Base-by-base conservation (phyloP, 805 yeast species). In the Saturnispora zaruensis region DNA sequence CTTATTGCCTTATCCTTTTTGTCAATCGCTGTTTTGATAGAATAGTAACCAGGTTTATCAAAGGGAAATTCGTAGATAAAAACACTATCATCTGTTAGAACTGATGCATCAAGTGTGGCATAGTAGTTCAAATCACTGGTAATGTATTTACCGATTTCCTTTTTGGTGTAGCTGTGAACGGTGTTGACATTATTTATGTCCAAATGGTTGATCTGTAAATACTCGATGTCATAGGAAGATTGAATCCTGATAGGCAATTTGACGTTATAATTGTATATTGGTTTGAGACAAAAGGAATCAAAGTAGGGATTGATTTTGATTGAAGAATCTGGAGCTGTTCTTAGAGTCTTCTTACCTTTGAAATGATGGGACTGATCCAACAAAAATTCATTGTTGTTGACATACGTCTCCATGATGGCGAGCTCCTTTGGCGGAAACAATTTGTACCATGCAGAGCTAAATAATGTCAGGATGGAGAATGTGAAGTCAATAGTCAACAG, bases 281-380 rank as follows among this genome's bases (percentile, higher is more conserved):
- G 55, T 16, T 77, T 76, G 41, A 84, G 56, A 67, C 99, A 93
- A 53, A 75, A 76, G 4, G 78, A 72, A 26, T 77, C 79, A 45
- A 73, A 77, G 57, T 79, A 77, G 3, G 96, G 96, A 55, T 90
- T 88, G 57, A 93, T 68, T 59, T 74, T 72, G 4, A 95, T 96
- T 0, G 95, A 83, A 41, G 95, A 84, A 66, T 91, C 97, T 0
- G 99, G 98, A 33, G 93, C 70, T 53, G 86, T 85, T 60, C 90
- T 85, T 53, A 93, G 83, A 0, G 90, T 85, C 60, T 87, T 86
- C 41, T 80, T 81, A 41, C 99, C 99, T 59, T 79, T 84, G 63
- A 90, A 84, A 64, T 89, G 95, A 2, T 77, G 61, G 21, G 77
- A 70, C 58, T 74, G 74, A 52, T 78, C 79, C 4, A 66, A 50